These are phyloP conservation scores for Phialemonium atrogriseum DNA, from an alignment of 2,329 filamentous ascomycete genomes.

Conservation along the genomic window DNA sequence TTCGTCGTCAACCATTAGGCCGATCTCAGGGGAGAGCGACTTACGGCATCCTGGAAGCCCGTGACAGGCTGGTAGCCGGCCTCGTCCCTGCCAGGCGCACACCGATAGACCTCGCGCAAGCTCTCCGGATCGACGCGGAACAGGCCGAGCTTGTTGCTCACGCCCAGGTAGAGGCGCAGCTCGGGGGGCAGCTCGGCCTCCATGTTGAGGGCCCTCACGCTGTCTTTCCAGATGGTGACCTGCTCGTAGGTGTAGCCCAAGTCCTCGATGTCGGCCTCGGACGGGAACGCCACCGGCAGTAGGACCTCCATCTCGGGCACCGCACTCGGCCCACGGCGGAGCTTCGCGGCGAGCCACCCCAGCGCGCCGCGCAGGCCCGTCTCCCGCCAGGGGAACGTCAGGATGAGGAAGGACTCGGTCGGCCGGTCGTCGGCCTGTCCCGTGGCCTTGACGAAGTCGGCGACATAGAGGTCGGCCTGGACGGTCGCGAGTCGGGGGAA, in stretches of 20 bases:
- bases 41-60: constrained; percentile 62
- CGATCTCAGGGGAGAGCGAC: constrained; percentile 18
- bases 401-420: constrained; percentile 49
- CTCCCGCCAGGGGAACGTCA: constrained; percentile 57
- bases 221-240: constrained; percentile 60
- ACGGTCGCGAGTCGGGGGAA: constrained; percentile 66
- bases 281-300: constrained; percentile 57
- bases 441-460: constrained; percentile 42
- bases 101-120: constrained; percentile 50
- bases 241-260: constrained; percentile 51
- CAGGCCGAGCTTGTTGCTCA: constrained; percentile 56
- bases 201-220: constrained; percentile 46
- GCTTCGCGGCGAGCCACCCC: constrained; percentile 39
- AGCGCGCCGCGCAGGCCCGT: constrained; percentile 37
- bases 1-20: no score
- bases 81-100: constrained; percentile 48
- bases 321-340: constrained; percentile 38
- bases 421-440: constrained; percentile 38
- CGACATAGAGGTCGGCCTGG: constrained; percentile 58
- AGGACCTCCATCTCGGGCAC: constrained; percentile 55
- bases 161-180: constrained; percentile 57
- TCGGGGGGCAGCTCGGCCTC: constrained; percentile 51
- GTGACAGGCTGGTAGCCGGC: constrained; percentile 57
- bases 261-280: constrained; percentile 44
- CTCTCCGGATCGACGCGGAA: constrained; percentile 57